Evolutionary conservation across 2,329 filamentous ascomycete species (phyloP), one percentile per base, ranked within the genome.

Genomic region (Penicillium palitans): DNA sequence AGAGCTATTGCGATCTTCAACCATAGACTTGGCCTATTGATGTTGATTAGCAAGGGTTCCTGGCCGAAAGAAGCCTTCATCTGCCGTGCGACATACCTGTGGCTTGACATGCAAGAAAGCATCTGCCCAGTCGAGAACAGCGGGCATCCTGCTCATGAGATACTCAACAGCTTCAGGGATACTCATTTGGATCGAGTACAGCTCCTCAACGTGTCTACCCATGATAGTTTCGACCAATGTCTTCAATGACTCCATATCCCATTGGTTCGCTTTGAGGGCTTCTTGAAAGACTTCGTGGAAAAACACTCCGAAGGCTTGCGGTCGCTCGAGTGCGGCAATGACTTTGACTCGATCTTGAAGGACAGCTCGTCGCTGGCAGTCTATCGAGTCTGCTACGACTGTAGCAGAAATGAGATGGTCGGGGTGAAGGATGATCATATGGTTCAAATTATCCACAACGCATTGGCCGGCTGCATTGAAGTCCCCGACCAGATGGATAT

Each of bases 241-340:
- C 33, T 81, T 79, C 17, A 98, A 78, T 64, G 88, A 96, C 0
- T 77, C 73, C 0, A 83, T 77, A 61, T 90, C 88, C 91, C 95
- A 99, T 60, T 83, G 78, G 71, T 98, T 97, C 3, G 84, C 85
- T 70, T 90, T 86, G 69, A 99, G 78, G 2, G 93, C 92, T 70
- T 93, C 88, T 72, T 99, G 95, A 66, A 99, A 98, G 24, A 98
- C 87, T 71, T 98, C 93, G 72, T 99, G 95, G 15, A 99, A 83
- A 57, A 99, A 88, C 39, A 90, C 95, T 48, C 95, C 95, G 70
- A 98, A 98, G 0, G 98, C 87, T 67, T 96, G 87, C 1, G 93
- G 86, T 35, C 90, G 84, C 45, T 87, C 90, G 2, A 90, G 83
- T 64, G 91, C 90, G 68, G 88, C 89, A 0, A 92, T 93, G 9